Base-by-base conservation (phyloP, 2,329 filamentous ascomycete genomes). In the Aspergillus ochraceus region DNA sequence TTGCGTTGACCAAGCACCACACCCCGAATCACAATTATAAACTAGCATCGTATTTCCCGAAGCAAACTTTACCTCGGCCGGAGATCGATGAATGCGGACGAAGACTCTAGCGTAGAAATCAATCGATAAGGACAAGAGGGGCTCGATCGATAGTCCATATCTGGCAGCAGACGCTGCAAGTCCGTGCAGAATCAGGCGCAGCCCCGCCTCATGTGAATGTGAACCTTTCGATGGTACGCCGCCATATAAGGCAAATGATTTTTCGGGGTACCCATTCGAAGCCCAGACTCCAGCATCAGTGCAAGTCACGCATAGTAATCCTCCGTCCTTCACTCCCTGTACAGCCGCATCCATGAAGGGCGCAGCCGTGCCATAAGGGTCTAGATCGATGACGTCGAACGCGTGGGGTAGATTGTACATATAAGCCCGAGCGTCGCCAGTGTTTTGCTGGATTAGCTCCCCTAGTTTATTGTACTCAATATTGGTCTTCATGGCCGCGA, bases 221-320 rank as follows among this genome's bases (percentile, higher is more conserved):
- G 85, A 81, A 0, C 92, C 93, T 77, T 96, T 97, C 61, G 94
- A 79, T 0, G 95, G 92, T 17, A 93, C 80, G 36, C 95, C 95
- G 3, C 95, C 95, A 71, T 99, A 99, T n/a, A 97, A 82, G 1
- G 94, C 88, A 74, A 88, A 99, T 3, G 92, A 87, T 80, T 99
- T 99, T 75, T 99, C 95, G 2, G 91, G 88, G 71, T 98, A 99
- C 58, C 93, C 92, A 67, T 91, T 90, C 0, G 94, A 97, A 1
- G 94, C 94, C 84, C 93, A 99, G 2, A 99, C 91, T 10, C 90
- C 92, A 10, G 94, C 93, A 75, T 99, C 95, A 0, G 95, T 99
- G 77, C 95, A 99, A 1, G 95, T 99, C 5, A 99, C 90, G 73
- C 93, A 97, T 4, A 99, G 83, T 45, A 99, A 82, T 4, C 95